Evolutionary conservation across 164 flowering plant species (phyloP).

Genomic region (Stephania japonica): DNA sequence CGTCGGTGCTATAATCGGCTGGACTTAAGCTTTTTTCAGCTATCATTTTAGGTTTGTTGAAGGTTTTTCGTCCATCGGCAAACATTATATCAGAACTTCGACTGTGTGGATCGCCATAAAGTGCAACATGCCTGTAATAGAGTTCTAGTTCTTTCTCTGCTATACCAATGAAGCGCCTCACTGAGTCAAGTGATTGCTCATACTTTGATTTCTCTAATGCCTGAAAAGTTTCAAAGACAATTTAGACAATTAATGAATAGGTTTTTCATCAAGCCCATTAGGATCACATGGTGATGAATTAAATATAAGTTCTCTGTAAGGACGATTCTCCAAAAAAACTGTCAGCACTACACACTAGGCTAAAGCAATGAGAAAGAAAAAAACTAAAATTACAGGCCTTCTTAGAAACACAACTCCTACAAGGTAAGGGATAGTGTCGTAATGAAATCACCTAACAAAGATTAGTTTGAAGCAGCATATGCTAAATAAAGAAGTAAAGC

Average conservation of each 20-base stretch:
- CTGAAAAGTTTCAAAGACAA: slow-evolving; percentile 26
- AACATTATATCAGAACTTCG: slow-evolving; percentile 37
- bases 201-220: slow-evolving; percentile 88
- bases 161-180: slow-evolving; percentile 73
- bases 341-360: not conserved
- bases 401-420: not conserved
- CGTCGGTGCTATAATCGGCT: slow-evolving; percentile 10
- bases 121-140: slow-evolving; percentile 77
- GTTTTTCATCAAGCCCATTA: not conserved
- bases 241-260: not conserved
- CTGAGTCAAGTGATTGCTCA: slow-evolving; percentile 88
- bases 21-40: slow-evolving; percentile 11
- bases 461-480: not conserved
- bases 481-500: not conserved
- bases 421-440: not conserved
- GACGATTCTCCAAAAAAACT: not conserved
- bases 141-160: slow-evolving; percentile 87
- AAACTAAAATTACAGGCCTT: not conserved
- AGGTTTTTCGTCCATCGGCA: slow-evolving; percentile 24
- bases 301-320: not conserved
- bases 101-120: slow-evolving; percentile 64
- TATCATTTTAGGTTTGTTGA: slow-evolving; percentile 9
- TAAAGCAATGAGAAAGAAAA: not conserved
- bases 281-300: not conserved
- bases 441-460: not conserved